Conservation (phyloP, 495 filamentous ascomycete genomes). For the Aspergillus coremiiformis region DNA sequence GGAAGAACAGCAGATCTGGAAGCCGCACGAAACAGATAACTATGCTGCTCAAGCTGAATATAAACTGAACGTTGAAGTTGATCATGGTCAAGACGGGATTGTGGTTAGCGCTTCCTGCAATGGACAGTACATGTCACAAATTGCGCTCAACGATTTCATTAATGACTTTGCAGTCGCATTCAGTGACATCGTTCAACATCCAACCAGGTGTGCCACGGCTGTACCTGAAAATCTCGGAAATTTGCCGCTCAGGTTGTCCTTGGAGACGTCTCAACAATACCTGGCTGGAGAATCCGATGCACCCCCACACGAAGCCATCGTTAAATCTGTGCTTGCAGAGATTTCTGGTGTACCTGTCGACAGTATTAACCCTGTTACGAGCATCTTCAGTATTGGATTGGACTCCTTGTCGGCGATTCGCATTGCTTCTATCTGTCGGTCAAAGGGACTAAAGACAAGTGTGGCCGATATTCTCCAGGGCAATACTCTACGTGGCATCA, state of each 20-base stretch:
- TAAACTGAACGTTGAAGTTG: slow-evolving; percentile 22
- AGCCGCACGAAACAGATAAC: slow-evolving; percentile 45
- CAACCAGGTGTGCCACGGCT: slow-evolving; percentile 18
- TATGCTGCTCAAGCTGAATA: slow-evolving; percentile 66
- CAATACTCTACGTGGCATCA: slow-evolving; percentile 55
- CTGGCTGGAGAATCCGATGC: neutral
- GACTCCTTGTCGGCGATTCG: slow-evolving; percentile 88
- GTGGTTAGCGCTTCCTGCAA: slow-evolving; percentile 26
- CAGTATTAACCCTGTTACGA: slow-evolving; percentile 54
- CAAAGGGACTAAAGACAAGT: slow-evolving; percentile 47
- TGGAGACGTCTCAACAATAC: neutral
- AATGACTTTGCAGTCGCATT: slow-evolving; percentile 44
- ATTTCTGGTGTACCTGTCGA: slow-evolving; percentile 54
- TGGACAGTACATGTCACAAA: slow-evolving; percentile 14
- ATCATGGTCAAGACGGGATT: slow-evolving; percentile 23
- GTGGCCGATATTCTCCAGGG: slow-evolving; percentile 62
- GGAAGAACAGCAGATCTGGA: slow-evolving; percentile 44
- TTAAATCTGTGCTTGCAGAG: slow-evolving; percentile 56
- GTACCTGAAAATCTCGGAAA: slow-evolving; percentile 17
- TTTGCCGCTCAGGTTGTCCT: slow-evolving; percentile 14
- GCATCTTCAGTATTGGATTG: slow-evolving; percentile 77
- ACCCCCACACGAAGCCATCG: slow-evolving; percentile 33
- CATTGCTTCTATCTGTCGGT: slow-evolving; percentile 55
- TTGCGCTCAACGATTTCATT: slow-evolving; percentile 41
- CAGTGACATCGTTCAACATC: slow-evolving; percentile 25